Evolutionary conservation across 164 flowering plant species (phyloP).

Genomic region (Euptelea pleiosperma): DNA sequence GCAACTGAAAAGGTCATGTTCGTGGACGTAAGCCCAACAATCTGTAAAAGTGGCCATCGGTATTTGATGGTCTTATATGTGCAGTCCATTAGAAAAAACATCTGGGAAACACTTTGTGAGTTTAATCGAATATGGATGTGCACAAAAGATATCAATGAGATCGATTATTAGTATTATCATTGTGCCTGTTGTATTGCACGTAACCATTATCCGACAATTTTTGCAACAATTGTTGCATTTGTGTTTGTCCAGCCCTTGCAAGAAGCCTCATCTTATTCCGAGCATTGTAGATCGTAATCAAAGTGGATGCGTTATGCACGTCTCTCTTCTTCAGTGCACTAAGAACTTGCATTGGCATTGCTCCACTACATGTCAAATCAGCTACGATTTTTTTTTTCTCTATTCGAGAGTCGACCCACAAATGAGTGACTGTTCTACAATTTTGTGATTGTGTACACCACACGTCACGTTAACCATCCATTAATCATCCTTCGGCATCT

Average conservation of each 20-base stretch:
- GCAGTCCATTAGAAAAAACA: background rate
- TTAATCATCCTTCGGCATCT: background rate
- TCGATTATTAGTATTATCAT: background rate
- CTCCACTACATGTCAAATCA: background rate
- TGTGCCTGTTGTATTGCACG: background rate
- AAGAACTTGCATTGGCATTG: background rate
- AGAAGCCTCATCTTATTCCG: background rate
- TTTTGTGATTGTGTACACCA: background rate
- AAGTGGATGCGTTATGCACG: background rate
- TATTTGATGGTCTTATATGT: background rate
- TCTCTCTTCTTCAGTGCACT: background rate
- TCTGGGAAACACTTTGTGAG: background rate
- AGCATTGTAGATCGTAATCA: background rate
- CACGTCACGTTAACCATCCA: background rate
- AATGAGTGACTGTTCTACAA: background rate
- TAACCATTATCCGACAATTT: background rate
- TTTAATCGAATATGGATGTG: background rate
- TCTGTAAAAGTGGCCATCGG: background rate
- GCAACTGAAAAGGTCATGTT: background rate
- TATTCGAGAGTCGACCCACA: background rate
- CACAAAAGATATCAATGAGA: background rate
- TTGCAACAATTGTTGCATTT: background rate
- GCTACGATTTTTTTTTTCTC: background rate
- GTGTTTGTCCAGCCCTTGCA: background rate
- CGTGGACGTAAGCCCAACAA: background rate